Evolutionary conservation across 2,329 filamentous ascomycete genomes (phyloP).

Genomic region (Hymenoscyphus albidus): DNA sequence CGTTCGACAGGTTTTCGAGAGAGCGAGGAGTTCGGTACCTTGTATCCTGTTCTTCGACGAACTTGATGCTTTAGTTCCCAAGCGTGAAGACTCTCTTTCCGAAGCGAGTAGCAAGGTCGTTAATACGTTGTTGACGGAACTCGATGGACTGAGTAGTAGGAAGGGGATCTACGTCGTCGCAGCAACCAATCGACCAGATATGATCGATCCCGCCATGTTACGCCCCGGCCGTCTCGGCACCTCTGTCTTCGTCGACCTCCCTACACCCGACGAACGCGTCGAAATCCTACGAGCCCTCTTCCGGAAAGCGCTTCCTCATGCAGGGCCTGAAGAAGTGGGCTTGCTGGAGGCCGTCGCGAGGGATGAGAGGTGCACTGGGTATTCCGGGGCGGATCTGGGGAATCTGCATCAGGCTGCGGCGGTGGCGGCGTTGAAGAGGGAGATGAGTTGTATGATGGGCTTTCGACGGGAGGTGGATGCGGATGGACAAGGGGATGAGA

Average conservation of each 20-base stretch:
- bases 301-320: conserved; percentile 48
- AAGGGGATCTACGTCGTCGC: conserved; percentile 90
- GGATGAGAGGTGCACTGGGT: conserved; percentile 66
- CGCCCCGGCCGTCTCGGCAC: conserved; percentile 86
- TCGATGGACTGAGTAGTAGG: conserved; percentile 79
- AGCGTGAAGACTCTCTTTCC: conserved; percentile 70
- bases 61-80: conserved; percentile 85
- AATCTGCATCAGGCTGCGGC: conserved; percentile 44
- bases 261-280: conserved; percentile 71
- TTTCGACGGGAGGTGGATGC: conserved; percentile 1
- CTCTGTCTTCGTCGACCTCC: conserved; percentile 84
- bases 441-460: conserved; percentile 18
- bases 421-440: conserved; percentile 35
- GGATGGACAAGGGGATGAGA: neutral
- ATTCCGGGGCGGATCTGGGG: conserved; percentile 65
- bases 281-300: conserved; percentile 76
- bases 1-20: conserved; percentile 85
- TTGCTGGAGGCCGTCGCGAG: conserved; percentile 62
- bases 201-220: conserved; percentile 94
- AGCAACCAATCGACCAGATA: conserved; percentile 91
- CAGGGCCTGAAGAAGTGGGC: conserved; percentile 48
- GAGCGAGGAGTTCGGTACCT: conserved; percentile 79
- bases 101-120: conserved; percentile 88
- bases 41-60: conserved; percentile 99
- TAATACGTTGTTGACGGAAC: conserved; percentile 89